Conservation (phyloP, 106 monocot species). For the Narthecium ossifragum region DNA sequence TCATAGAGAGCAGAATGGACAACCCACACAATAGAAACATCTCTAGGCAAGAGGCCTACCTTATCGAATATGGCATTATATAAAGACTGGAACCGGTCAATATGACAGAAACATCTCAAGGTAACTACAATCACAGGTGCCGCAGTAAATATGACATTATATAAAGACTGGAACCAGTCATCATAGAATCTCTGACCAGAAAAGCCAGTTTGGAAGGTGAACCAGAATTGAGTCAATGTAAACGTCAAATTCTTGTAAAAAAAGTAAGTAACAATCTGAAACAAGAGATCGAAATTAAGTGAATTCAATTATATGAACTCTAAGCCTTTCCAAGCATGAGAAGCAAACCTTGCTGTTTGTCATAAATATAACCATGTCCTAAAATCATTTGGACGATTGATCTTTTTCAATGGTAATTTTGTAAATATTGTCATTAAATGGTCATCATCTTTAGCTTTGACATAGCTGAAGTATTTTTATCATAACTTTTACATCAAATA, state of each 20-base stretch:
- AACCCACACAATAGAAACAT: no score
- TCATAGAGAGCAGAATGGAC: no score
- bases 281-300: slow-evolving; percentile 1
- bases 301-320: not conserved
- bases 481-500: no score
- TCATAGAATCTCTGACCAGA: slow-evolving; percentile 99
- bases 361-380: no score
- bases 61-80: no score
- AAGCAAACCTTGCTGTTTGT: slow-evolving; percentile 79
- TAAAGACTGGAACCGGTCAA: no score
- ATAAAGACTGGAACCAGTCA: slow-evolving; percentile 98
- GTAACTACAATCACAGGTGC: slow-evolving; percentile 80
- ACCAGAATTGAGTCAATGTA: slow-evolving; percentile 98
- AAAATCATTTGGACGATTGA: no score
- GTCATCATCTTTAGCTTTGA: no score
- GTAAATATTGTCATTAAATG: no score
- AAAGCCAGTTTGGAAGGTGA: slow-evolving; percentile 97
- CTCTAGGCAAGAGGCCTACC: no score
- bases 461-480: no score
- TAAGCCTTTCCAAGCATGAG: not conserved
- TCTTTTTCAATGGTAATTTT: no score
- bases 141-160: slow-evolving; percentile 97
- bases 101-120: not conserved
- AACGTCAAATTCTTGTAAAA: slow-evolving; percentile 99
- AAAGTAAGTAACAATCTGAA: slow-evolving; percentile 89